phyloP scores from a whole-genome alignment of 768 basidiomycete species.

The Galerina marginata region DNA sequence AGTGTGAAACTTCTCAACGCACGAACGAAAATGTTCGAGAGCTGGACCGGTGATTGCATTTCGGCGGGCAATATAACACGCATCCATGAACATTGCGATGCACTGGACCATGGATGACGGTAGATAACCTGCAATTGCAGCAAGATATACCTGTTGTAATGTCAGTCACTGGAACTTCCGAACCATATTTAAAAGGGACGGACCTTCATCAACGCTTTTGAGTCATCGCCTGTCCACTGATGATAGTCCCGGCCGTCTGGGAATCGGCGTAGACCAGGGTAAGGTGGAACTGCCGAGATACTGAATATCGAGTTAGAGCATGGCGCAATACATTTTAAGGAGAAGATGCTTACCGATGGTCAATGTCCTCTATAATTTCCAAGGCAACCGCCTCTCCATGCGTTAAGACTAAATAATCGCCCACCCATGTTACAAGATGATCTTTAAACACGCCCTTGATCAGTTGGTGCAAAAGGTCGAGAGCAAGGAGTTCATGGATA shows the following conservation, averaged over 20 bases:
- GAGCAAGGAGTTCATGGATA: constrained; percentile 38
- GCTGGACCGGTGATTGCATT: constrained; percentile 11
- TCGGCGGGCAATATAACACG: constrained; percentile 33
- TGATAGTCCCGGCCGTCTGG: constrained; percentile 26
- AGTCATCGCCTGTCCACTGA: constrained; percentile 40
- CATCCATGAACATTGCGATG: constrained; percentile 31
- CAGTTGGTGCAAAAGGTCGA: constrained; percentile 44
- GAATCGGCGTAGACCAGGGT: constrained; percentile 26
- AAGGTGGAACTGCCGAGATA: constrained; percentile 28
- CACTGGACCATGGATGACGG: constrained; percentile 29
- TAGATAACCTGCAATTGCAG: constrained; percentile 33
- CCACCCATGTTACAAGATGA: constrained; percentile 44
- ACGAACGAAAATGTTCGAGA: constrained; percentile 10
- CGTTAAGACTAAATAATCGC: constrained; percentile 32
- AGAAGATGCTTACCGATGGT: constrained; percentile 33
- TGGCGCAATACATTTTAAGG: not conserved
- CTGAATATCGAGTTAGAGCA: constrained; percentile 2
- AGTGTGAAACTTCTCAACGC: constrained; percentile 31
- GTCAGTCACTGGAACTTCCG: too few species aligned
- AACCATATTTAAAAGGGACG: too few species aligned
- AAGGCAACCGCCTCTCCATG: constrained; percentile 21
- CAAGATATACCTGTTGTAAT: constrained; percentile 9
- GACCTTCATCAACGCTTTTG: constrained; percentile 45
- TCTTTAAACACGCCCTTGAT: constrained; percentile 51
- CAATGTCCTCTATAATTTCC: constrained; percentile 42